phyloP scores from a whole-genome alignment of 2,329 filamentous ascomycete species.

The Neonectria sp. region DNA sequence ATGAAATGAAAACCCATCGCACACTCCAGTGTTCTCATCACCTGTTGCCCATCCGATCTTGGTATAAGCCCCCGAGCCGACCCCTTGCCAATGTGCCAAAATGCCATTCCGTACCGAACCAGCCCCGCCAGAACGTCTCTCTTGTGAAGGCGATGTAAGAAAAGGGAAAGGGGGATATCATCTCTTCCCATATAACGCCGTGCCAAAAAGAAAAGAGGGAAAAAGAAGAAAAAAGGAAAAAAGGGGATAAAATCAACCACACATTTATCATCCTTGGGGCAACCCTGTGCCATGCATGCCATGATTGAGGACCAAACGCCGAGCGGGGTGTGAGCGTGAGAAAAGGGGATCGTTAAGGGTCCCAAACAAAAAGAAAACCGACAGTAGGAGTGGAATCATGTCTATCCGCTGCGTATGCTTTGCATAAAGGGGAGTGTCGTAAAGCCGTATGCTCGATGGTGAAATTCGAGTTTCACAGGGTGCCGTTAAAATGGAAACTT shows the following conservation, averaged over 20 bases:
- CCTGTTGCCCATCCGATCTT: constrained; percentile 16
- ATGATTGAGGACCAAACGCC: constrained; percentile 39
- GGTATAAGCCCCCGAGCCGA: constrained; percentile 18
- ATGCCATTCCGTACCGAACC: constrained; percentile 17
- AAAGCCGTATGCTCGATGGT: constrained; percentile 15
- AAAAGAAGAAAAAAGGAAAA: constrained; percentile 11
- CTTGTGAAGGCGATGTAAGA: constrained; percentile 22
- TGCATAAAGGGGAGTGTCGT: constrained; percentile 17
- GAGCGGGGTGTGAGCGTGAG: constrained; percentile 29
- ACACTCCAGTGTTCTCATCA: constrained; percentile 11
- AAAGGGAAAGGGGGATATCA: constrained; percentile 48
- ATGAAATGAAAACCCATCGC: constrained; percentile 2
- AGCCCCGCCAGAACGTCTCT: constrained; percentile 10
- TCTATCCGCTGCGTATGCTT: constrained; percentile 25
- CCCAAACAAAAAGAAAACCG: constrained; percentile 6
- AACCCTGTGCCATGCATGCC: constrained; percentile 28
- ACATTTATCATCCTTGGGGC: constrained; percentile 29
- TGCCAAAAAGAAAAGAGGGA: constrained; percentile 31
- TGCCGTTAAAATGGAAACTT: constrained; percentile 13
- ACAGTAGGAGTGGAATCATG: constrained; percentile 14
- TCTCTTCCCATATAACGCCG: constrained; percentile 47
- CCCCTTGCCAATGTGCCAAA: constrained; percentile 10
- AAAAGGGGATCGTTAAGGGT: constrained; percentile 9
- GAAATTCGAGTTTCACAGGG: neutral
- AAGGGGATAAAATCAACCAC: constrained; percentile 16